Evolutionary conservation across 805 yeast genomes (phyloP).

Genomic region (Candida boidinii): DNA sequence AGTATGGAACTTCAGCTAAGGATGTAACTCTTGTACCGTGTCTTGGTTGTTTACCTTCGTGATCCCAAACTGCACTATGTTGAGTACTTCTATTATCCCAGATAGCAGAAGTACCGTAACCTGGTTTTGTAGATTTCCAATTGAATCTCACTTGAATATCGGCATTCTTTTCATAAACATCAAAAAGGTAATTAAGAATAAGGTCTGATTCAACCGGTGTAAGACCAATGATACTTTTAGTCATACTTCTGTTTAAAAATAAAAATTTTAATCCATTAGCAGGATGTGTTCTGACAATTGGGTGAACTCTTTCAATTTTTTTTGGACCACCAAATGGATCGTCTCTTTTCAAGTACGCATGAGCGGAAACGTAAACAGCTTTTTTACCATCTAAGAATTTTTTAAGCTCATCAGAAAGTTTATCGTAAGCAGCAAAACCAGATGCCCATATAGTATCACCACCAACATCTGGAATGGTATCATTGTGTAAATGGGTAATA

Average conservation of each 20-base stretch:
- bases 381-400: conserved; percentile 43
- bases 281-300: conserved; percentile 56
- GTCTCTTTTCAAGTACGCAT: conserved; percentile 28
- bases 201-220: conserved; percentile 41
- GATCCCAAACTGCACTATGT: conserved; percentile 38
- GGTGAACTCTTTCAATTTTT: conserved; percentile 48
- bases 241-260: conserved; percentile 43
- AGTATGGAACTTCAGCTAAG: conserved; percentile 45
- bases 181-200: conserved; percentile 36
- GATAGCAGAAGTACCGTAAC: conserved; percentile 36
- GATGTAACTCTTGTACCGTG: conserved; percentile 49
- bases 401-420: conserved; percentile 42
- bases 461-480: conserved; percentile 40
- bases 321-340: conserved; percentile 39
- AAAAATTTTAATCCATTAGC: conserved; percentile 56
- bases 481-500: conserved; percentile 43
- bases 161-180: conserved; percentile 39
- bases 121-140: conserved; percentile 32
- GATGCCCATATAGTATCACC: conserved; percentile 53
- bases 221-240: conserved; percentile 43
- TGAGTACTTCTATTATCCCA: conserved; percentile 43
- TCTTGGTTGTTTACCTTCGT: conserved; percentile 31
- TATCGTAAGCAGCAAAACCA: conserved; percentile 52
- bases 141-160: conserved; percentile 49
- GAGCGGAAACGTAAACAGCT: conserved; percentile 35